Evolutionary conservation across 2,329 filamentous ascomycete genomes (phyloP), one percentile per base, ranked within the genome.

Genomic region (Nemania serpens): DNA sequence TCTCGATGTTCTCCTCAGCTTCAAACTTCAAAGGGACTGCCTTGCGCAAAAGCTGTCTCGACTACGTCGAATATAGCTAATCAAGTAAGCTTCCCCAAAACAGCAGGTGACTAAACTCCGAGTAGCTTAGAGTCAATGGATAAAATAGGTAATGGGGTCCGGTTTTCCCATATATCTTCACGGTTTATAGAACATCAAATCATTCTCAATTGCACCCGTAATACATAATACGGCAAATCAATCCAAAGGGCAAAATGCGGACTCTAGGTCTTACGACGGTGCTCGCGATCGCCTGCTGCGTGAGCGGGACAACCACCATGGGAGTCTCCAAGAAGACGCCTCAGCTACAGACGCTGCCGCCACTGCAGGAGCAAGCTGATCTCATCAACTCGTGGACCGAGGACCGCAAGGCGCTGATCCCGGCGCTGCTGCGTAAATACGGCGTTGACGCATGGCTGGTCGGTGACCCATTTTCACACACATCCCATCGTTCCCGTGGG

Each of bases 371-470:
- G 54, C 79, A 82, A 66, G 76, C 78, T 1, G 62, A 69, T 4
- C 72, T 82, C 13, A 72, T 81, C 48, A 74, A 82, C 63, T 70
- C 65, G 3, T 82, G 80, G 80, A 79, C 75, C 0, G 70, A 73
- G 29, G 75, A 81, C 64, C 75, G 80, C 48, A 75, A 73, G 20
- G 70, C 70, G 2, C 68, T 76, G 5, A 77, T 82, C 34, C 79
- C 80, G 3, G 70, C 66, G 0, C 70, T 82, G 15, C 70, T 82
- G 17, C 70, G 73, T 20, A 81, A 80, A 62, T 76, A 81, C 56
- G 75, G 73, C 52, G 74, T 81, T 34, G 80, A 80, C 63, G 80
- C 79, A 17, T 82, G 80, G 80, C 75, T 82, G 53, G 78, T 81
- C 37, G 48, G 11, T 20, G 9, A 46, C 33, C 33, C 36, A 10